A percentile compares a stretch with the other conserved stretches of the same genome.
phyloP scores from a whole-genome alignment of 257 asterid genomes.

The Verbena officinalis region DNA sequence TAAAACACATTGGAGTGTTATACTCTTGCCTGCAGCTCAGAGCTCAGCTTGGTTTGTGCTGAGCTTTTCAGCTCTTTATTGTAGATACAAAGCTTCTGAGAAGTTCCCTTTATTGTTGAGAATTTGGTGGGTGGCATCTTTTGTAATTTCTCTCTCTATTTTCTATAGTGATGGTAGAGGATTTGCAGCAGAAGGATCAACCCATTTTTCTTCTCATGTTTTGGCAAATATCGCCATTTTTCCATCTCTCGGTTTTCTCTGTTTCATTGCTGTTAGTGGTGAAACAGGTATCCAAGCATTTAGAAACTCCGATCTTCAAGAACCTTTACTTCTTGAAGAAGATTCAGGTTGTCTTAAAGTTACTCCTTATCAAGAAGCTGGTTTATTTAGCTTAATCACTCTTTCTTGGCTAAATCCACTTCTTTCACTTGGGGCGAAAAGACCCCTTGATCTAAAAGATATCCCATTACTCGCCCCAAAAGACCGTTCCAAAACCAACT shows the following conservation, averaged over 20 bases:
- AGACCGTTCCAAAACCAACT: slow-evolving; percentile 90
- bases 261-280: slow-evolving; percentile 72
- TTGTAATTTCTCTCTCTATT: slow-evolving; percentile 51
- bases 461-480: slow-evolving; percentile 79
- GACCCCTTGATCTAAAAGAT: slow-evolving; percentile 91
- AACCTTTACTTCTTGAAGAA: slow-evolving; percentile 63
- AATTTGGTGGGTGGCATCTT: slow-evolving; percentile 85
- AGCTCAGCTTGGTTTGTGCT: slow-evolving; percentile 74
- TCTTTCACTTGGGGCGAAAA: slow-evolving; percentile 87
- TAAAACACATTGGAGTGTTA: slow-evolving; percentile 47
- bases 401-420: slow-evolving; percentile 97
- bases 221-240: slow-evolving; percentile 60
- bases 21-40: slow-evolving; percentile 63
- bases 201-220: slow-evolving; percentile 64
- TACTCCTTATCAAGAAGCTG: slow-evolving; percentile 88
- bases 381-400: slow-evolving; percentile 77
- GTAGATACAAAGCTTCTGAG: slow-evolving; percentile 51
- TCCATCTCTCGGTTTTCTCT: slow-evolving; percentile 76
- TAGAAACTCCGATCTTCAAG: slow-evolving; percentile 68
- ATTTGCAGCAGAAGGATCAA: slow-evolving; percentile 55
- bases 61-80: slow-evolving; percentile 64
- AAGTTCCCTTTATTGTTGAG: slow-evolving; percentile 64
- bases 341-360: slow-evolving; percentile 91
- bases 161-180: slow-evolving; percentile 68
- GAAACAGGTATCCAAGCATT: slow-evolving; percentile 59